Conservation (phyloP, 257 asterid genomes). For the Capsicum pubescens region DNA sequence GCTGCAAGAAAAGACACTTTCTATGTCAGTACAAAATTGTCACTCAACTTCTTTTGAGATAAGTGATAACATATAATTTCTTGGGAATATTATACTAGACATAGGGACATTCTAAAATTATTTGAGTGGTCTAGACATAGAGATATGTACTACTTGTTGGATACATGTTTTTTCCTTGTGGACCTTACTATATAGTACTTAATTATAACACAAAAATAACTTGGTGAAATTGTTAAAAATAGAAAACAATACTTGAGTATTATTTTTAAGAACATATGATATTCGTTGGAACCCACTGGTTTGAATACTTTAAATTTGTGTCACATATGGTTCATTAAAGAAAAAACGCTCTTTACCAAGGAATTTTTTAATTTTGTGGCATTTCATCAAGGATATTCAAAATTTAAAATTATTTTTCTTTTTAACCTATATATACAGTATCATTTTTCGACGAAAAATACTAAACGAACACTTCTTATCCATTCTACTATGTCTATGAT, state of each 20-base stretch:
- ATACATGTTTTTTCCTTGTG: neutral
- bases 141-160: neutral
- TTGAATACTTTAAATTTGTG: no score
- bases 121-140: conserved; percentile 4
- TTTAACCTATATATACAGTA: no score
- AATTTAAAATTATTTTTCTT: no score
- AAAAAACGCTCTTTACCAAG: neutral
- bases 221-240: neutral
- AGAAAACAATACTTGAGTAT: no score
- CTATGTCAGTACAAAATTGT: neutral
- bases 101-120: neutral
- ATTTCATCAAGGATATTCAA: neutral
- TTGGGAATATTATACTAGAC: neutral
- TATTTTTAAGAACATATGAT: no score
- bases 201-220: no score
- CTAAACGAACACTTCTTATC: no score
- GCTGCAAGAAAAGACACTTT: neutral
- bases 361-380: neutral
- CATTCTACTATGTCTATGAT: no score
- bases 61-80: neutral
- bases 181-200: no score
- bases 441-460: no score
- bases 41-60: neutral
- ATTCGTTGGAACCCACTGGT: no score
- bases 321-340: neutral